Base-by-base conservation (phyloP, 768 basidiomycete genomes). In the Podaxis carcinomalis region DNA sequence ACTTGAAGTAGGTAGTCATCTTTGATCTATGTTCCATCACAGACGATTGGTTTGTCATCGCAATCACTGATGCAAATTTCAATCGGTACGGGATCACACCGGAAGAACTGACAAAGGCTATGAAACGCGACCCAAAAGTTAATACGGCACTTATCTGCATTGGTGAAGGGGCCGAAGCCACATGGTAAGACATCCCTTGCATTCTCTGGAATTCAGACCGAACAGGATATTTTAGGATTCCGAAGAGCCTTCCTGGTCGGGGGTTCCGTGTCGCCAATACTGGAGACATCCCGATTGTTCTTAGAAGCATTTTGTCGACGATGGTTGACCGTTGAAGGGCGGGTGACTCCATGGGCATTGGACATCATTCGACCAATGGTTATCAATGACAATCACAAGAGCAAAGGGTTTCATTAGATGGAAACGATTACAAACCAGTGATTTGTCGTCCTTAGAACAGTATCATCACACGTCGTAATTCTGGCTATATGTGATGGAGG, bases 21-120 rank as follows among this genome's bases (percentile, higher is more conserved):
- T 19, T 3, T 36, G 47, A 19, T 37, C 56, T 36, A 53, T 28
- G 28, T 39, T 37, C 10, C 14, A 11, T 35, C 51, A 1, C 59
- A 84, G 86, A 89, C 64, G 86, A 88, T 61, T 87, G 85, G 84
- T 87, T 86, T 68, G 86, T 88, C 16, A 86, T 89, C 61, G 82
- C 84, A 3, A 82, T 89, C 51, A 87, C 87, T 11, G 86, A 89
- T 67, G 87, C 86, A 6, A 89, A 88, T 70, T 88, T 88, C 61
- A 80, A 75, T 23, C 76, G 85, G 42, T 89, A 89, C 67, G 71
- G 76, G 53, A 87, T 89, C 60, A 83, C 83, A 7, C 75, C 81
- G 4, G 84, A 85, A 59, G 81, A 87, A 40, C 68, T 89, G 37
- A 80, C 78, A 11, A 74, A 77, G 19, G 81, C 78, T 0, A 87